Percentiles rank a stretch among this genome's conserved stretches.
Evolutionary conservation across 2,329 filamentous ascomycete species (phyloP).

Genomic region (Seiridium cupressi): DNA sequence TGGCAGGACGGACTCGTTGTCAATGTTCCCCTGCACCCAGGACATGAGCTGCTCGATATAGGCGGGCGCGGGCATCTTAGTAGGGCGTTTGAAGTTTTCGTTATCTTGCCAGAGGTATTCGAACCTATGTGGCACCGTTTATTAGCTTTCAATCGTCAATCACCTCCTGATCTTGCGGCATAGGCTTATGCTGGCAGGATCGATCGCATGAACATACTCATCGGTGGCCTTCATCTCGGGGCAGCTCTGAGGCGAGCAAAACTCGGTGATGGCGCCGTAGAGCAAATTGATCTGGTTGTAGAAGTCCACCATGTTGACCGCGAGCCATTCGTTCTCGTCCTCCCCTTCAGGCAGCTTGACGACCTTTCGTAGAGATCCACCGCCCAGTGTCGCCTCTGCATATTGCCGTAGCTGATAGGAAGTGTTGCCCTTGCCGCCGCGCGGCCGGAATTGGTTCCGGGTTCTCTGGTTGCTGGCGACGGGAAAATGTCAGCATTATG

Average conservation of each 20-base stretch:
- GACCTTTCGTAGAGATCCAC: constrained; percentile 90
- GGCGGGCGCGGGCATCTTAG: constrained; percentile 95
- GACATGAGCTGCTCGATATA: constrained; percentile 98
- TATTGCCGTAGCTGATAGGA: constrained; percentile 95
- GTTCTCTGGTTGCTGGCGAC: constrained; percentile 74
- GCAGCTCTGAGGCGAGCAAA: constrained; percentile 95
- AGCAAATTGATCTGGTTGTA: constrained; percentile 99
- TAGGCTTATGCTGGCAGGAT: not conserved
- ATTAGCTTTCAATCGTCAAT: not conserved
- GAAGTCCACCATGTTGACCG: constrained; percentile 99
- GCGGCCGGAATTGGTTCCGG: constrained; percentile 87
- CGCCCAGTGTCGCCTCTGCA: constrained; percentile 93
- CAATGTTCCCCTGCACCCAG: constrained; percentile 93
- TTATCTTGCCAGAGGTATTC: constrained; percentile 99
- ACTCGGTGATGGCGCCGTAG: constrained; percentile 98
- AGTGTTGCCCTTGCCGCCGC: constrained; percentile 78
- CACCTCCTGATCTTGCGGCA: not conserved
- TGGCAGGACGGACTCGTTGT: constrained; percentile 94
- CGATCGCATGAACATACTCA: constrained; percentile 59
- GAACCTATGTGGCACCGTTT: constrained; percentile 56
- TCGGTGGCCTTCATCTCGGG: constrained; percentile 99
- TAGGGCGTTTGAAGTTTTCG: constrained; percentile 90
- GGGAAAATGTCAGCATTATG: constrained; percentile 19
- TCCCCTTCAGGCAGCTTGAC: constrained; percentile 97
- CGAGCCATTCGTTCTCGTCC: constrained; percentile 96